A percentile compares a stretch with the other conserved stretches of the same genome.
Evolutionary conservation across 2,329 filamentous ascomycete species (phyloP).

Genomic region (Fusarium hostae): DNA sequence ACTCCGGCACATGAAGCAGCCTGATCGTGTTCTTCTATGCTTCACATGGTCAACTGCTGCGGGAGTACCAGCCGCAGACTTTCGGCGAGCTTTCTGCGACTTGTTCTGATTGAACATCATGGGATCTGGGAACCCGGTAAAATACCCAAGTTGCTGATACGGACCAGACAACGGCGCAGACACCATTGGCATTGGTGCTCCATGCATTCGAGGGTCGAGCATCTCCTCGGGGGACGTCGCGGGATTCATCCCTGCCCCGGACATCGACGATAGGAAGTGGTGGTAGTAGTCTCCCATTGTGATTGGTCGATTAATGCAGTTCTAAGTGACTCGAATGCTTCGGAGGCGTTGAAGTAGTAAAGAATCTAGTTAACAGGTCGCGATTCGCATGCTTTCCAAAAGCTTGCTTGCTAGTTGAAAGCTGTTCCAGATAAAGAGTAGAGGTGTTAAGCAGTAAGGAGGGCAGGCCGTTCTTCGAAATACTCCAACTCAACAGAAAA

Average conservation of each 20-base stretch:
- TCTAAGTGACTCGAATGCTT: conserved; percentile 11
- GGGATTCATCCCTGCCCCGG: conserved; percentile 56
- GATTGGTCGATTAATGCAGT: conserved; percentile 6
- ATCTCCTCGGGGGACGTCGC: conserved; percentile 54
- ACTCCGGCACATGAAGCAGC: conserved; percentile 90
- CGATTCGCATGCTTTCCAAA: conserved; percentile 40
- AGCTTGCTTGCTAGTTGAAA: conserved; percentile 17
- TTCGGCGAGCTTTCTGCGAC: conserved; percentile 61
- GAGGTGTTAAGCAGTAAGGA: conserved; percentile 8
- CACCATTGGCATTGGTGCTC: conserved; percentile 44
- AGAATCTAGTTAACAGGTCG: conserved; percentile 6
- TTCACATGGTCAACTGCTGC: conserved; percentile 77
- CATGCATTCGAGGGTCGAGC: conserved; percentile 52
- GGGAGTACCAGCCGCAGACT: conserved; percentile 56
- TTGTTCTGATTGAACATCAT: conserved; percentile 61
- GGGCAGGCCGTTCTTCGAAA: conserved; percentile 8
- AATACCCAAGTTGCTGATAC: conserved; percentile 62
- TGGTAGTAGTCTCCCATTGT: conserved; percentile 68
- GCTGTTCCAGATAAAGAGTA: conserved; percentile 3
- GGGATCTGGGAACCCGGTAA: conserved; percentile 62
- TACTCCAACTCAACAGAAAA: conserved; percentile 9
- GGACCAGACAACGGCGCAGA: conserved; percentile 53
- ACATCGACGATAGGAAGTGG: conserved; percentile 65
- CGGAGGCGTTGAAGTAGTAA: conserved; percentile 16
- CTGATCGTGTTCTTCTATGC: conserved; percentile 91